Conservation (phyloP, 192 early-diverging fungal genomes). For the Coemansia sp. region DNA sequence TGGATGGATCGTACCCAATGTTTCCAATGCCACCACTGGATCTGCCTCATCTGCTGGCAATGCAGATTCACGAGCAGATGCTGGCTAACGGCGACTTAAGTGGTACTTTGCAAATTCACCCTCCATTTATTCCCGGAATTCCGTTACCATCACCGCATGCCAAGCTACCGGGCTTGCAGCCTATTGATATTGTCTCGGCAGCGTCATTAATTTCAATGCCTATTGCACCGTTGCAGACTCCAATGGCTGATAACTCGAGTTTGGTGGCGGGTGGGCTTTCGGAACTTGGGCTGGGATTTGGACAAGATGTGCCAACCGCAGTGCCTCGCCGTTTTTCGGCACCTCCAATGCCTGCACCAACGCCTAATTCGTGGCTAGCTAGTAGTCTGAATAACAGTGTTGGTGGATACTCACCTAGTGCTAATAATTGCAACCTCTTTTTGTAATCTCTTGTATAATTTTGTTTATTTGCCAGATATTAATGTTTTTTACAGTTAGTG, state of each 20-base stretch:
- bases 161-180: neutral
- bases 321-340: neutral
- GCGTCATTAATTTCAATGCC: neutral
- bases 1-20: neutral
- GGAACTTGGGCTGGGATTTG: neutral
- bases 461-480: neutral
- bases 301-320: neutral
- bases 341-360: constrained; percentile 4
- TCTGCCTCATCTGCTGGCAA: constrained; percentile 6
- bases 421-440: neutral
- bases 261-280: neutral
- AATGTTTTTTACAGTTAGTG: neutral
- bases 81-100: neutral
- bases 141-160: neutral
- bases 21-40: constrained; percentile 1
- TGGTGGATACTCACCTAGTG: neutral
- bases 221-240: neutral
- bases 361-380: neutral
- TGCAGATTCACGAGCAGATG: constrained; percentile 3
- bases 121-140: constrained; percentile 3
- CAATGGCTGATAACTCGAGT: neutral
- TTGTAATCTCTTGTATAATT: neutral
- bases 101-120: neutral
- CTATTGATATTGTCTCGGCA: neutral
- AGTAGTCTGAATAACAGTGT: neutral